phyloP scores from a whole-genome alignment of 768 basidiomycete species.

The Termitomyces sp. region DNA sequence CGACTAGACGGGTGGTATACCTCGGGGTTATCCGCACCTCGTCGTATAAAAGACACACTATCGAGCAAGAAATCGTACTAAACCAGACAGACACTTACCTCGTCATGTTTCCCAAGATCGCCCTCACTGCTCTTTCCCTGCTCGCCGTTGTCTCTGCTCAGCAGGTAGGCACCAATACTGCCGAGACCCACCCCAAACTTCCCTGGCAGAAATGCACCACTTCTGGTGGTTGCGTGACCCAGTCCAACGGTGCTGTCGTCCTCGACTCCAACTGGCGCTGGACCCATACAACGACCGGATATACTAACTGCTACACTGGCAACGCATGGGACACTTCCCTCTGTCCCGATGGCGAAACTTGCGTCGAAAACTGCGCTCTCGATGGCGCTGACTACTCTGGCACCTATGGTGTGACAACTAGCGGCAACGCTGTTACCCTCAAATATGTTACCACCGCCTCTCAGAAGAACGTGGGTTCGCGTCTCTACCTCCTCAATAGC shows the following conservation, averaged over 20 bases:
- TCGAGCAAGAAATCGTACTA: not conserved
- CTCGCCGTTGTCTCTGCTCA: constrained; percentile 26
- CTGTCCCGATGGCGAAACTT: not conserved
- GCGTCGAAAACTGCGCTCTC: not conserved
- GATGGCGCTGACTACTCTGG: not conserved
- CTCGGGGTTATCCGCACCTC: not conserved
- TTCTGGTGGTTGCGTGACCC: constrained; percentile 33
- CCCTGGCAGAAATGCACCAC: constrained; percentile 39
- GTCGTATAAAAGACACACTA: not conserved
- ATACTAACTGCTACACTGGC: constrained; percentile 48
- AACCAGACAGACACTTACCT: not conserved
- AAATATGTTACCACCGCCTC: constrained; percentile 37
- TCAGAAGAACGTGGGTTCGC: constrained; percentile 34
- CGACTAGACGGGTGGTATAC: not conserved
- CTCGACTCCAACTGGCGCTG: constrained; percentile 58
- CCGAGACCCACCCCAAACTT: not conserved
- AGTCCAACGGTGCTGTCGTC: constrained; percentile 29
- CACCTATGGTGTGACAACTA: constrained; percentile 20
- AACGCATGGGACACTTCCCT: not conserved
- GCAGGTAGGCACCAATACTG: not conserved
- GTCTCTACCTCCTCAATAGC: constrained; percentile 45
- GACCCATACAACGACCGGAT: constrained; percentile 32
- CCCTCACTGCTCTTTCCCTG: constrained; percentile 33
- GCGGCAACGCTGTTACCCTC: constrained; percentile 39
- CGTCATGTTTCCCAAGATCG: constrained; percentile 30